Evolutionary conservation across 495 filamentous ascomycete species (phyloP), one percentile per base, ranked within the genome.

Genomic region (Annulohypoxylon stygium): DNA sequence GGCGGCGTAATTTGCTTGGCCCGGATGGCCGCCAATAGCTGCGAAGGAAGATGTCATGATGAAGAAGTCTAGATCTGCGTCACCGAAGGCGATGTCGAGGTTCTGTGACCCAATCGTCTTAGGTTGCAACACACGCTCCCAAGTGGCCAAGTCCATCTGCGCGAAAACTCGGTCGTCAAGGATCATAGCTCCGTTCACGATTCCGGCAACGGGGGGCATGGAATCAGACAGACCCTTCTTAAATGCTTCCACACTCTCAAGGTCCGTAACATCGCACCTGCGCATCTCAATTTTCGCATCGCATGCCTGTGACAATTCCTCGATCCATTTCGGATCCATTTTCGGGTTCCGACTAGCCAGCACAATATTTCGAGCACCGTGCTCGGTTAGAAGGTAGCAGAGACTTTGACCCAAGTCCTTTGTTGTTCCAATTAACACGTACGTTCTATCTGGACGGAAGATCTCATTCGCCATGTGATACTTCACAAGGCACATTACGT

Each of bases 361-460:
- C 11, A 85, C 83, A 45, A 92, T 80, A 67, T 86, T 78, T 1
- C 81, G 71, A 0, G 89, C 89, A 0, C 90, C 90, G 25, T 87
- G 81, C 1, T 77, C 30, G 2, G 83, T 80, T 79, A 92, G 87
- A 73, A 89, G 87, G 3, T 83, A 77, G 70, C 87, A 89, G 1
- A 91, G 72, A 12, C 89, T 90, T 61, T 84, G 82, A 14, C 88
- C 90, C 3, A 91, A 80, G 30, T 86, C 85, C 16, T 88, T 84
- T 1, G 88, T 88, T 10, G 91, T 70, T 4, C 90, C 90, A 18
- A 88, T 77, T 0, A 92, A 76, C 37, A 86, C 77, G 69, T 92
- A 92, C 0, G 89, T 87, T 70, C 83, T 86, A 69, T 85, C 59
- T 0, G 77, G 48, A 7, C 59, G 66, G 37, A 87, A 79, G 18